phyloP scores from a whole-genome alignment of 1,284 basidiomycete species.

The Kalmanozyma brasiliensis region DNA sequence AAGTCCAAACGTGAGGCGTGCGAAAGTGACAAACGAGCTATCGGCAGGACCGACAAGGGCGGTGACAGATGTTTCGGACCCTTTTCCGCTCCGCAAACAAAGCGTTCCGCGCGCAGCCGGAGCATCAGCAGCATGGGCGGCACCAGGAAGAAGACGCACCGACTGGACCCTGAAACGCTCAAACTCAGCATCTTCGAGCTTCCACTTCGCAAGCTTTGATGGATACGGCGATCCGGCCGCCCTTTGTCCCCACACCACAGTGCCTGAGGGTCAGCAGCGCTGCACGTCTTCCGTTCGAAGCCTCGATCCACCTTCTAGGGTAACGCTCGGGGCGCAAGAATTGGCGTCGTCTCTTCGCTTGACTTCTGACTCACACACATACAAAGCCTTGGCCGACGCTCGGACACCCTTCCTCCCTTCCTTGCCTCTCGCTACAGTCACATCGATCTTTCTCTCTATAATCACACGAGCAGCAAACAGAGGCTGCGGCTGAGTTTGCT shows the following conservation, averaged over 20 bases:
- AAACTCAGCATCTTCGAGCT: not conserved
- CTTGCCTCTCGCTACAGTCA: conserved; percentile 19
- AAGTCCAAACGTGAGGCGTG: not conserved
- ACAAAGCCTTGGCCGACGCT: conserved; percentile 16
- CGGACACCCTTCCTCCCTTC: conserved; percentile 9
- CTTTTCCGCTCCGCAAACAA: conserved; percentile 2
- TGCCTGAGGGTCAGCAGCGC: too few relatives aligned
- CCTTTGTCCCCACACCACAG: not conserved
- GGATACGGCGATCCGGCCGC: conserved; percentile 2
- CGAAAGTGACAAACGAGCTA: too few relatives aligned
- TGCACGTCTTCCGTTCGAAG: too few relatives aligned
- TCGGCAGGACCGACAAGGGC: too few relatives aligned
- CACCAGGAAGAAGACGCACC: too few relatives aligned
- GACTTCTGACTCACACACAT: not conserved
- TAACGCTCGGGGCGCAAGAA: too few relatives aligned
- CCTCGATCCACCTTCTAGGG: too few relatives aligned
- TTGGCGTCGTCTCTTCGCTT: not conserved
- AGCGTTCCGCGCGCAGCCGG: conserved; percentile 4
- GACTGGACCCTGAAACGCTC: conserved; percentile 3
- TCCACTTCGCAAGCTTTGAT: not conserved
- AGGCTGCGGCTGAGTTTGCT: not conserved
- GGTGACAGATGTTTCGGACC: too few relatives aligned
- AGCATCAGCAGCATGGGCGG: too few relatives aligned
- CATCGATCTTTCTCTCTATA: conserved; percentile 11
- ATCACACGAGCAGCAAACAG: conserved; percentile 9